Base-by-base conservation (phyloP, 345 rosid genomes). In the Conringia planisiliqua region DNA sequence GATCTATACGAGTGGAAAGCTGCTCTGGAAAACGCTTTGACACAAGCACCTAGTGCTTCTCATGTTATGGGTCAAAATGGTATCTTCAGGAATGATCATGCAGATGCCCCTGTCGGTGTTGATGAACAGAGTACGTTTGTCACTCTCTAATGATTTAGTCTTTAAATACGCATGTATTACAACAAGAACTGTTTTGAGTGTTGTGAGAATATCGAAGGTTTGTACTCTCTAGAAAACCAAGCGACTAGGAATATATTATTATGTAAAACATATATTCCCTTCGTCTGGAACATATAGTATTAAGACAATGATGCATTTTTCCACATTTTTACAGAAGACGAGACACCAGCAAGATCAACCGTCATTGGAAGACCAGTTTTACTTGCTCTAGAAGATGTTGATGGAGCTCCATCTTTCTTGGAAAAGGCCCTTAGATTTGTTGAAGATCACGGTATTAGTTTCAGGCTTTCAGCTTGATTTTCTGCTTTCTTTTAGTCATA, bases 331-430 rank as follows among this genome's bases (percentile, higher is more conserved):
- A 79, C 66, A 96, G 98, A 58, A 65, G 88, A 83, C 68, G 92
- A 87, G 73, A 82, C 78, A 74, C 82, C 86, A 68, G 36, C 77
- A 66, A 85, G 79, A 77, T 77, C 90, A 59, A 68, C 84, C 10
- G 88, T 92, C 67, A 26, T 87, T 46, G 94, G 96, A 75, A 86
- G 90, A 76, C 98, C 99, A 38, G 79, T 92, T 78, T 86, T 96
- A 77, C 94, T 90, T 76, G 99, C 99, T 55, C 72, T 96, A 52
- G 98, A 96, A 85, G 98, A 96, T 82, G 92, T 88, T 70, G 99
- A 96, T 74, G 99, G 98, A 73, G 67, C 90, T 84, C 99, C 99
- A 35, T 92, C 99, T 38, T 96, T 96, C 84, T 82, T 96, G 88
- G 98, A 96, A 80, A 96, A 96, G 82, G 94, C 98, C 70, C 96